phyloP scores from a whole-genome alignment of 176 grass and related monocot species.

The Chrysopogon serrulatus region DNA sequence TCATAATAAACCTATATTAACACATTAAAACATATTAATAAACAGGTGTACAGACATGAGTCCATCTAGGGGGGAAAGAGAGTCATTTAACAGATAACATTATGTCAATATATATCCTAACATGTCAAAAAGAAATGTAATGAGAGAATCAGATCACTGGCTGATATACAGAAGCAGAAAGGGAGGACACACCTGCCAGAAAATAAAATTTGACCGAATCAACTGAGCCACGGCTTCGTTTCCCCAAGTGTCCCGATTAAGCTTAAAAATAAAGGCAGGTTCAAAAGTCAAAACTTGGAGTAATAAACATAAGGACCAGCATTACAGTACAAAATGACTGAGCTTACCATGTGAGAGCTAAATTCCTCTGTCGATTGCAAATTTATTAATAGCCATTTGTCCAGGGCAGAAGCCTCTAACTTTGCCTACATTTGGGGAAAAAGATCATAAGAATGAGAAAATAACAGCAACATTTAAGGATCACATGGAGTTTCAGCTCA shows the following conservation, averaged over 20 bases:
- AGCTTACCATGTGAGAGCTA: slow-evolving; percentile 88
- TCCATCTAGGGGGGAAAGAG: not conserved
- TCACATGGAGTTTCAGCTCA: not conserved
- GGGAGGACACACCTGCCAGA: slow-evolving; percentile 82
- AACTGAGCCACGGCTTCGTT: slow-evolving; percentile 85
- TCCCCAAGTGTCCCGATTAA: slow-evolving; percentile 96
- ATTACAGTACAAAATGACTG: slow-evolving; percentile 5
- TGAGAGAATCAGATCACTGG: not conserved
- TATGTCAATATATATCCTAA: not conserved
- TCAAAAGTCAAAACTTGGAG: slow-evolving; percentile 25
- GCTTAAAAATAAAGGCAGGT: slow-evolving; percentile 36
- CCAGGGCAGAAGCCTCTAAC: slow-evolving; percentile 65
- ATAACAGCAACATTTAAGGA: not conserved
- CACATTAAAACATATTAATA: not conserved
- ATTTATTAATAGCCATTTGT: slow-evolving; percentile 95
- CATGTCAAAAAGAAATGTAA: not conserved
- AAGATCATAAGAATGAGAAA: not conserved
- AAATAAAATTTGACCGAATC: slow-evolving; percentile 92
- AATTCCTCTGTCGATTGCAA: slow-evolving; percentile 89
- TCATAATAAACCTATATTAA: slow-evolving; percentile 73
- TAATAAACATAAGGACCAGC: not conserved
- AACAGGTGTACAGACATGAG: not conserved
- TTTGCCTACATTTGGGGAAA: slow-evolving; percentile 59
- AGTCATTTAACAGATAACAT: not conserved
- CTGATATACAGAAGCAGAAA: not conserved